Base-by-base conservation (phyloP, 495 filamentous ascomycete species). In the Aspergillus sclerotiicarbonarius region DNA sequence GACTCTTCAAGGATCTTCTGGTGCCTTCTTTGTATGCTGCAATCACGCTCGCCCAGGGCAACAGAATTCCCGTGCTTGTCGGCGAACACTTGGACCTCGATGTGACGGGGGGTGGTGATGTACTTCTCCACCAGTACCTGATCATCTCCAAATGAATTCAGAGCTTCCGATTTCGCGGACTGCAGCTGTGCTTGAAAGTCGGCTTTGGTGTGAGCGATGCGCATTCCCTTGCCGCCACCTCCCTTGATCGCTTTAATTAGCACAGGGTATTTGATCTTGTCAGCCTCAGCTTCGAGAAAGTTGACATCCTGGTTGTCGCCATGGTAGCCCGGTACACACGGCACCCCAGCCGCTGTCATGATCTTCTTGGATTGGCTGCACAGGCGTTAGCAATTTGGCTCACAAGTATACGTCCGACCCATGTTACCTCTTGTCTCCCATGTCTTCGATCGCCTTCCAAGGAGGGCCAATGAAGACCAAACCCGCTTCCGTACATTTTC, bases 1-100 rank as follows among this genome's bases (percentile, higher is more conserved):
- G 91, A 96, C 69, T 99, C 94, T 71, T 99, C 94, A 1, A 99
- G 76, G 43, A 99, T 95, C 74, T 99, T 99, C 71, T 99, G 94
- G 65, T 99, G 94, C 48, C 94, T 77, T 21, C 91, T 76, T 69
- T 96, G 91, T 47, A 96, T 81, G 65, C 89, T 93, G 71, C 91
- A 96, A 64, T 96, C 91, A 51, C 91, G 76, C 71, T 96, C 91
- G 19, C 91, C 91, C 0, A 96, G 75, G 4, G 91, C 89, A 6
- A 96, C 89, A 45, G 84, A 89, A 68, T 91, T 91, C 1, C 91
- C 91, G 63, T 90, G 80, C 66, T 89, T 87, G 66, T 99, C 94
- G 30, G 94, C 94, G 69, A 99, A 98, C 3, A 99, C 84, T 68
- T 99, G 94, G 12, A 99, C 95, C 71, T 99, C 94, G 56, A 99